Percentiles rank a stretch among this genome's conserved stretches.
Evolutionary conservation across 805 yeast genomes (phyloP).

Genomic region (Cyberlindnera xylosilytica): DNA sequence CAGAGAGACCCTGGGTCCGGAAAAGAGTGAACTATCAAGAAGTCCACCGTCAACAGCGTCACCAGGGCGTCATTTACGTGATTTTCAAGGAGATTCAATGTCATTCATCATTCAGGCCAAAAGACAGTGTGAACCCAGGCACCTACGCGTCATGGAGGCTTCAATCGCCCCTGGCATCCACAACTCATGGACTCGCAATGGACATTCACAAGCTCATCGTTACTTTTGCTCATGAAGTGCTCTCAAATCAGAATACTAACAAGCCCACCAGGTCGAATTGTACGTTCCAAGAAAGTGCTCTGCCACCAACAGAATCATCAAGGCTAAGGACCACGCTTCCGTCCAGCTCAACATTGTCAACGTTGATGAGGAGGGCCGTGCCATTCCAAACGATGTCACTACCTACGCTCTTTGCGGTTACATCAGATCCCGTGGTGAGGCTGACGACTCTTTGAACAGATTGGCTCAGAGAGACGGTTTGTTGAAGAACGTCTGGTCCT

Average conservation of each 20-base stretch:
- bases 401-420: slow-evolving; percentile 96
- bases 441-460: slow-evolving; percentile 99
- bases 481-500: slow-evolving; percentile 92
- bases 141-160: background rate
- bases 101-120: too few relatives aligned
- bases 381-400: slow-evolving; percentile 84
- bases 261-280: slow-evolving; percentile 75
- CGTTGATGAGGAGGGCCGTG: slow-evolving; percentile 96
- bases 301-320: slow-evolving; percentile 99
- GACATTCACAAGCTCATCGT: too few relatives aligned
- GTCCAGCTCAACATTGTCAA: slow-evolving; percentile 98
- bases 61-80: too few relatives aligned
- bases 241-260: slow-evolving; percentile 18
- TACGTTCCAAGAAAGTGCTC: slow-evolving; percentile 99
- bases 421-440: slow-evolving; percentile 99
- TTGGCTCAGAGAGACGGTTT: slow-evolving; percentile 98
- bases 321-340: slow-evolving; percentile 99
- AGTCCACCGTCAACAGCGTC: too few relatives aligned
- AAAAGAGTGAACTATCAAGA: too few relatives aligned
- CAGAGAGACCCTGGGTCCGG: too few relatives aligned
- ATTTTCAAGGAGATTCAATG: too few relatives aligned
- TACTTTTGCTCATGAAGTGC: background rate
- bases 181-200: too few relatives aligned
- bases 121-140: background rate
- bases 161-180: too few relatives aligned